phyloP scores from a whole-genome alignment of 768 basidiomycete species.

The Epithele typhae region DNA sequence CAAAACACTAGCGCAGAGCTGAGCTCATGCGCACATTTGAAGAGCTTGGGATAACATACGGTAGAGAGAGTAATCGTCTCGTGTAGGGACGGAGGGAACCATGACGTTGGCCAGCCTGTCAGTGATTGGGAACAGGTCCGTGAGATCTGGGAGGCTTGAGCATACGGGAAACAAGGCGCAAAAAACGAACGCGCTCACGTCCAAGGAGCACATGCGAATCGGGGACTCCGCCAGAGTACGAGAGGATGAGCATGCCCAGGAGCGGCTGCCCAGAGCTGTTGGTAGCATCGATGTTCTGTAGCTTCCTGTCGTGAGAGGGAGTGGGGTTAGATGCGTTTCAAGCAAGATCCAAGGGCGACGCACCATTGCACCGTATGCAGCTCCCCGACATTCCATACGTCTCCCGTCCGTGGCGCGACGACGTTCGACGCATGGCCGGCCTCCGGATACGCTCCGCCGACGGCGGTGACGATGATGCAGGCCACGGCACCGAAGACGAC shows the following conservation, averaged over 20 bases:
- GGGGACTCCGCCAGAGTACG: conserved; percentile 2
- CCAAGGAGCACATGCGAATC: conserved; percentile 4
- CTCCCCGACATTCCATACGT: conserved; percentile 13
- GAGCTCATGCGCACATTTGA: neutral
- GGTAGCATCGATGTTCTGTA: conserved; percentile 6
- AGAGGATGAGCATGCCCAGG: conserved; percentile 3
- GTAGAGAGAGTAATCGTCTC: conserved; percentile 10
- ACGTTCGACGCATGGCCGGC: conserved; percentile 3
- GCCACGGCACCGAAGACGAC: neutral
- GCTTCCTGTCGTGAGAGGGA: neutral
- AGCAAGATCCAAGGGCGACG: neutral
- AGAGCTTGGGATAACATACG: neutral
- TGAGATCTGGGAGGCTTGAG: conserved; percentile 1
- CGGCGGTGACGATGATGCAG: conserved; percentile 3
- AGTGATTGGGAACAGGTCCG: conserved; percentile 12
- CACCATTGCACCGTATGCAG: conserved; percentile 12
- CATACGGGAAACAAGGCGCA: neutral
- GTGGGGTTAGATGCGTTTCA: neutral
- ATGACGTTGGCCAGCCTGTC: conserved; percentile 13
- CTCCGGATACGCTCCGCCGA: conserved; percentile 8
- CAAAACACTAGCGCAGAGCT: conserved; percentile 1
- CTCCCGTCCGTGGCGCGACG: conserved; percentile 8
- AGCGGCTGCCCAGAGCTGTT: conserved; percentile 5
- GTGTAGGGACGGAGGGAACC: conserved; percentile 8
- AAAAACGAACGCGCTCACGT: neutral